phyloP scores from a whole-genome alignment of 208 protist genomes.

The Crithidia bombi region DNA sequence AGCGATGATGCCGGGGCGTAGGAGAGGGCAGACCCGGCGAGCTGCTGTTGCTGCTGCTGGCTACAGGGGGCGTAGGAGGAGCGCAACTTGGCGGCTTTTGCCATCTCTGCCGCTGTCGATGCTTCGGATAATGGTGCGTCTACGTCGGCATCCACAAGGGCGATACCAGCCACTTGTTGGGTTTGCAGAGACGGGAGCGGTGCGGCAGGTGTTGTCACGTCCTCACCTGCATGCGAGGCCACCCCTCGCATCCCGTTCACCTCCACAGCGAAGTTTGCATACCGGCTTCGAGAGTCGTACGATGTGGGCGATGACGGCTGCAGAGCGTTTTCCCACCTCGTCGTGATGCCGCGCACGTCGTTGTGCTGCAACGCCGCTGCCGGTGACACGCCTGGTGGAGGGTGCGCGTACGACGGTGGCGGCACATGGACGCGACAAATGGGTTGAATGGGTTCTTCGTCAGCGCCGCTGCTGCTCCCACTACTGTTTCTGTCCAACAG shows the following conservation, averaged over 20 bases:
- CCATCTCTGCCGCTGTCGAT: neutral
- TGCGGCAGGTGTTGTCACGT: no score
- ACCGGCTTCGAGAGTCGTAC: conserved; percentile 8
- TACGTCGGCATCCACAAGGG: neutral
- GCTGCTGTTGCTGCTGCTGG: neutral
- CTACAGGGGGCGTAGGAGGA: neutral
- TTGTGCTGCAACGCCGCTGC: neutral
- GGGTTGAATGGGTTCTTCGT: conserved; percentile 44
- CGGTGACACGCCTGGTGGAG: neutral
- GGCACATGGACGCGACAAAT: conserved; percentile 32
- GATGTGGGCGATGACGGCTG: conserved; percentile 1
- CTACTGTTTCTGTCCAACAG: conserved; percentile 9
- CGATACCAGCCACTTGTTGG: neutral
- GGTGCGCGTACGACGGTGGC: conserved; percentile 16
- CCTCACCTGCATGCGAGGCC: no score
- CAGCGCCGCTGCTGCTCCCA: conserved; percentile 9
- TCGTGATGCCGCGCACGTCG: neutral
- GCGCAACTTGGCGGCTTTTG: neutral
- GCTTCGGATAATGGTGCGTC: neutral
- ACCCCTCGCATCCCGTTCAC: neutral
- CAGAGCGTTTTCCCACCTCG: neutral
- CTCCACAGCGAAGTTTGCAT: conserved; percentile 3
- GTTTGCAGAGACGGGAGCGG: no score
- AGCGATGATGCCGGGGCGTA: neutral
- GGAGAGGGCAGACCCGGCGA: neutral